Conservation (phyloP, 2,329 filamentous ascomycete genomes). For the Gnomoniopsis smithogilvyi region DNA sequence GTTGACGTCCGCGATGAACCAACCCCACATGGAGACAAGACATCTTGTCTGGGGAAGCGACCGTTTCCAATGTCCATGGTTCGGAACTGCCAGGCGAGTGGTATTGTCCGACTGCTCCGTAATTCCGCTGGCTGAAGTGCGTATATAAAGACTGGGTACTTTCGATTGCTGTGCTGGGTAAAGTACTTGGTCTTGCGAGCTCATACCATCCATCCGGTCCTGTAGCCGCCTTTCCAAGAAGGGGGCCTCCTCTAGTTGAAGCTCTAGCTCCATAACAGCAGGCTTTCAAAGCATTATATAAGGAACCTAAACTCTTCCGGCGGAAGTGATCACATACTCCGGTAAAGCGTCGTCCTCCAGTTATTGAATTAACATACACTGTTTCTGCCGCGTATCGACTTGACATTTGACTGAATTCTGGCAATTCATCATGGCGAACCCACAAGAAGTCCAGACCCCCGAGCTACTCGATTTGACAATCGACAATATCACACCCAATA, state of each 20-base stretch:
- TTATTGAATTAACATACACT: neutral
- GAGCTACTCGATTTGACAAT: slow-evolving; percentile 60
- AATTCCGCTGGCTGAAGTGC: neutral
- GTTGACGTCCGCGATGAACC: slow-evolving; percentile 1
- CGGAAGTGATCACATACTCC: no score
- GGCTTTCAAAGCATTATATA: no score
- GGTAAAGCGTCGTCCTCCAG: neutral
- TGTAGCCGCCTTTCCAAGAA: no score
- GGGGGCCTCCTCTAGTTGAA: no score
- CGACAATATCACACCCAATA: slow-evolving; percentile 78
- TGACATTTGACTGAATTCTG: no score
- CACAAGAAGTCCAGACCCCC: slow-evolving; percentile 19
- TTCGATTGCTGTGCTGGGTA: no score
- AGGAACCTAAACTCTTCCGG: no score
- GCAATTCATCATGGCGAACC: slow-evolving; percentile 1
- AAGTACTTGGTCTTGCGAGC: neutral
- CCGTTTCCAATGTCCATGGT: neutral
- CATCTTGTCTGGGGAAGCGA: neutral
- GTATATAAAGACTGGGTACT: neutral
- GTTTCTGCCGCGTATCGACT: neutral
- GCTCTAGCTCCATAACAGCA: no score
- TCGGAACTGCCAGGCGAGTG: neutral
- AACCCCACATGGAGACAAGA: neutral
- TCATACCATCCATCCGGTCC: neutral
- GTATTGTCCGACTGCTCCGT: neutral